A percentile compares a stretch with the other conserved stretches of the same genome.
phyloP scores from a whole-genome alignment of 2,329 filamentous ascomycete genomes.

The Monosporascus sp. region DNA sequence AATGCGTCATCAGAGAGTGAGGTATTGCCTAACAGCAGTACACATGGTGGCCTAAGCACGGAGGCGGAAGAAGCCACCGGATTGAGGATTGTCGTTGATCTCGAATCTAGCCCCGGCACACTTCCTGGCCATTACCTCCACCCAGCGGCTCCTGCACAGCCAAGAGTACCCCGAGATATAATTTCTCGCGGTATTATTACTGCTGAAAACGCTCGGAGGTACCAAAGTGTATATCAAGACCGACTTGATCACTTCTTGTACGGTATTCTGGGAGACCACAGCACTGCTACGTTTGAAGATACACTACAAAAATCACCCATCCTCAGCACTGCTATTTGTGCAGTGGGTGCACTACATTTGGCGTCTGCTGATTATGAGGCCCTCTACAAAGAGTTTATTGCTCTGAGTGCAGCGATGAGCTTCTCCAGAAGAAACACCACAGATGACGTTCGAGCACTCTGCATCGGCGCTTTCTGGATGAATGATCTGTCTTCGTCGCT shows the following conservation, averaged over 20 bases:
- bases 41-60: background rate
- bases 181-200: slow-evolving; percentile 36
- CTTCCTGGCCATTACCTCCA: slow-evolving; percentile 2
- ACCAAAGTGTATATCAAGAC: slow-evolving; percentile 44
- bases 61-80: background rate
- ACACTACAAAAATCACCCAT: slow-evolving; percentile 50
- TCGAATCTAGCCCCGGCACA: slow-evolving; percentile 3
- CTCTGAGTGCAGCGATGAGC: background rate
- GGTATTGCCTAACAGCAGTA: background rate
- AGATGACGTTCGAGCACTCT: slow-evolving; percentile 56
- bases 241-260: slow-evolving; percentile 46
- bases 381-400: slow-evolving; percentile 2
- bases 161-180: slow-evolving; percentile 24
- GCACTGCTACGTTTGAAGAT: slow-evolving; percentile 42
- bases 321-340: slow-evolving; percentile 49
- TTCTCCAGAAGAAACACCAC: slow-evolving; percentile 41
- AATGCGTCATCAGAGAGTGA: background rate
- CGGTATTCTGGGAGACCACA: slow-evolving; percentile 36
- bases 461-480: slow-evolving; percentile 60
- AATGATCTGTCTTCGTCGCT: slow-evolving; percentile 53
- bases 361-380: slow-evolving; percentile 3
- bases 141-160: background rate
- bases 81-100: slow-evolving; percentile 3
- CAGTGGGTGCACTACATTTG: slow-evolving; percentile 51
- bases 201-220: slow-evolving; percentile 41